Evolutionary conservation across 2,329 filamentous ascomycete species (phyloP), one percentile per base, ranked within the genome.

Genomic region (Fusarium sp.): DNA sequence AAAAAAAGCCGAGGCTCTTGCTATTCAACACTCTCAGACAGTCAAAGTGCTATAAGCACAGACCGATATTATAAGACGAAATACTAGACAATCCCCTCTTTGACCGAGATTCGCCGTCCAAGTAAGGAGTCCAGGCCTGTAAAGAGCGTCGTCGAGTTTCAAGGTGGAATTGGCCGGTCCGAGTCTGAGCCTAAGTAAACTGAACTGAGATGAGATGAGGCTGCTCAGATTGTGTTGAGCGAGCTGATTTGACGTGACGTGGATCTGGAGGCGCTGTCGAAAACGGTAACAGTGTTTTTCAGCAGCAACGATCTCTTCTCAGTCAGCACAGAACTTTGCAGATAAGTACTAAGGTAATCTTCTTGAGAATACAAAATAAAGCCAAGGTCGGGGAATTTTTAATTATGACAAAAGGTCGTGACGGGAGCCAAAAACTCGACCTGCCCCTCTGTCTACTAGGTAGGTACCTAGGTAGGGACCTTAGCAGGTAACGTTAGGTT

Each of bases 1-100:
- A 64, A 63, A 65, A 65, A 63, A 65, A 58, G 68, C 70, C 63
- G 66, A 72, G 63, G 68, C 61, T 63, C 55, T 59, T 59, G 68
- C 62, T 62, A 48, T 55, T 41, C 34, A 50, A 45, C 32, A 27
- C 45, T 49, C 20, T 53, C n/a, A 20, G 5, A n/a, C 20, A 34
- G 45, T 34, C 50, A 59, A 51, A n/a, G 34, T 37, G 59, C 56
- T n/a, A 59, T 28, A 45, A 68, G 57, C 61, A 48, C 56, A 67
- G 65, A 47, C 63, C 62, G 58, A 49, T 46, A 48, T 58, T 50
- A 40, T 50, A 28, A 40, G 54, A 48, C 34, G 32, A 42, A 48
- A 37, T 32, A 30, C 23, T 30, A 10, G n/a, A 9, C 23, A 51
- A 34, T 53, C 32, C 41, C 23, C 32, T 34, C 37, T 61, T 53